Evolutionary conservation across 1,139 yeast species (phyloP), one percentile per base, ranked within the genome.

Genomic region (Kluyveromyces marxianus): DNA sequence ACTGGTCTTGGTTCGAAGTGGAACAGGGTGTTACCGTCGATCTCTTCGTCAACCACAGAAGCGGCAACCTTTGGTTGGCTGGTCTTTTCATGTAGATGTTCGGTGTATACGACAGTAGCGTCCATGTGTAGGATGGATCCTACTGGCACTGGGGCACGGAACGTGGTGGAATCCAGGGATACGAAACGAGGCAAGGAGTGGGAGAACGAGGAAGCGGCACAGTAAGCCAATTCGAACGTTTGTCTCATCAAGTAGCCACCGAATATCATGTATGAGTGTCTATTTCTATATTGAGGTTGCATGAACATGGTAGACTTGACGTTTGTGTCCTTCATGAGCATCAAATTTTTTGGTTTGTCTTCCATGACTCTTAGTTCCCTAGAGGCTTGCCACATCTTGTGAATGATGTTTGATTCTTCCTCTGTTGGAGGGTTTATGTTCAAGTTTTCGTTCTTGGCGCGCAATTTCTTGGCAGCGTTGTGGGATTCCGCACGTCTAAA

Each of bases 231-330:
- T 65, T 89, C 97, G 65, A 89, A 89, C 3, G 96, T 80, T 67
- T 88, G 96, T 65, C 96, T 80, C 69, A 89, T 76, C 59, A 89
- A 70, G 60, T 89, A 89, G 28, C 97, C 97, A 54, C 97, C 97
- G 64, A 89, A 89, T 44, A 89, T 86, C 90, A 89, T 88, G 66
- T 84, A 86, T 7, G 95, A 85, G 62, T 89, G 96, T 63, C 96
- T 78, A 70, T 89, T 89, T 67, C 97, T 78, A 68, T 88, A 89
- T 68, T 89, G 97, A 2, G 97, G 97, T 68, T 89, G 97, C 94
- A 89, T 90, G 67, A 89, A 81, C 56, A 82, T 73, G 4, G 96
- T 86, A 6, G 95, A 84, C 45, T 75, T 71, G 48, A 85, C 75
- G 42, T 67, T 67, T 1, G 96, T 82, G 52, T 86, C 82, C 48